Percentiles rank a stretch among this genome's conserved stretches.
Conservation (phyloP, 306 rosid species). For the Vigna angularis region DNA sequence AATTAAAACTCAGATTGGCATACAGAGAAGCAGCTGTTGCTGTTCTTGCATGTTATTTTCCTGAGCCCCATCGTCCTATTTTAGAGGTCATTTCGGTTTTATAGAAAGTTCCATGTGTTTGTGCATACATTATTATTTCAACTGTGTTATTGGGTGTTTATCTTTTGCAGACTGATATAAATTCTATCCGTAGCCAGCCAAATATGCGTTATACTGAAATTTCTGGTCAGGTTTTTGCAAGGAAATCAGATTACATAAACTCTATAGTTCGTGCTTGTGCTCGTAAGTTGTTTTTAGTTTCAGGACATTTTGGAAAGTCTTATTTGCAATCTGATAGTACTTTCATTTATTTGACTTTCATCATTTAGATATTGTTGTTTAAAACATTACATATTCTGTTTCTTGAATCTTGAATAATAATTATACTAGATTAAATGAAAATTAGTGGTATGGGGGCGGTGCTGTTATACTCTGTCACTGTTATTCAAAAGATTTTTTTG, state of each 20-base stretch:
- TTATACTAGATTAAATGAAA: slow-evolving; percentile 10
- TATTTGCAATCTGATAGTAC: slow-evolving; percentile 15
- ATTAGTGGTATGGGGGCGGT: slow-evolving; percentile 5
- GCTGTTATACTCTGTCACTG: slow-evolving; percentile 4
- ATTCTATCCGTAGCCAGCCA: slow-evolving; percentile 79
- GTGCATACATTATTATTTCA: slow-evolving; percentile 42
- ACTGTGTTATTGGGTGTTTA: slow-evolving; percentile 19
- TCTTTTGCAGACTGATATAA: slow-evolving; percentile 88
- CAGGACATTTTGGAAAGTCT: slow-evolving; percentile 39
- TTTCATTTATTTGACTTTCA: slow-evolving; percentile 24
- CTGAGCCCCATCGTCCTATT: slow-evolving; percentile 81
- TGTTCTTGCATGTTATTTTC: slow-evolving; percentile 89
- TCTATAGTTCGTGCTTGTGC: slow-evolving; percentile 96
- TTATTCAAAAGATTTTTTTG: background rate
- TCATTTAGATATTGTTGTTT: slow-evolving; percentile 18
- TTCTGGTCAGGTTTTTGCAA: slow-evolving; percentile 80
- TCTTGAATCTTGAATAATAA: slow-evolving; percentile 21
- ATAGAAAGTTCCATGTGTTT: slow-evolving; percentile 24
- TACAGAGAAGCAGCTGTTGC: slow-evolving; percentile 99
- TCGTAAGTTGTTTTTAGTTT: slow-evolving; percentile 70
- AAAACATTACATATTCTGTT: slow-evolving; percentile 31
- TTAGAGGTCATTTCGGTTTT: slow-evolving; percentile 61
- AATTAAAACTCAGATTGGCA: slow-evolving; percentile 83
- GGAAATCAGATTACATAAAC: slow-evolving; percentile 82
- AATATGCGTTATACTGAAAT: slow-evolving; percentile 74